These are phyloP conservation scores for Yamadazyma akitaensis DNA, from an alignment of 805 yeast genomes.

Conservation along the genomic window DNA sequence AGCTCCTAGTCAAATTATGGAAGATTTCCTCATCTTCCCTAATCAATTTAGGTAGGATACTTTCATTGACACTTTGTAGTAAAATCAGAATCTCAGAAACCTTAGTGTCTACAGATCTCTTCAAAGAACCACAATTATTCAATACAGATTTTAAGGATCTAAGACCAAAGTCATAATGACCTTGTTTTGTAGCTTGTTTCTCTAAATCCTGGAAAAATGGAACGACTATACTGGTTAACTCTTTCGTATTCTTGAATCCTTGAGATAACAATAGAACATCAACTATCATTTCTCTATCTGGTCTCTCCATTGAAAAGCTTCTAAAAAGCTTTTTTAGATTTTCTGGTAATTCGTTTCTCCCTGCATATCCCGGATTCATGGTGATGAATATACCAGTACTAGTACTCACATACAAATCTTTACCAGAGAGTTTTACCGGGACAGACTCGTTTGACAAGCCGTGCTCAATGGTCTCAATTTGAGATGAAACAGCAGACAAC, in stretches of 20 bases:
- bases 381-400: slow-evolving; percentile 80
- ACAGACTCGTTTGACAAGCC: slow-evolving; percentile 36
- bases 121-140: slow-evolving; percentile 51
- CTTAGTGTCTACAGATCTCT: slow-evolving; percentile 17
- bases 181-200: slow-evolving; percentile 45
- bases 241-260: slow-evolving; percentile 54
- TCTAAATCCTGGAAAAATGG: slow-evolving; percentile 50
- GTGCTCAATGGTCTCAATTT: slow-evolving; percentile 65
- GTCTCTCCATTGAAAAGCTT: slow-evolving; percentile 66
- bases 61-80: slow-evolving; percentile 53
- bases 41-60: slow-evolving; percentile 66
- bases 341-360: slow-evolving; percentile 80
- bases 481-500: slow-evolving; percentile 82
- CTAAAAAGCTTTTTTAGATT: slow-evolving; percentile 78
- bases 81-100: slow-evolving; percentile 32
- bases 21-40: slow-evolving; percentile 49
- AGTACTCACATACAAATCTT: slow-evolving; percentile 33
- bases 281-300: slow-evolving; percentile 67
- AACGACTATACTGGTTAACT: slow-evolving; percentile 48
- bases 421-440: slow-evolving; percentile 42
- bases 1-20: slow-evolving; percentile 14
- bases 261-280: slow-evolving; percentile 70
- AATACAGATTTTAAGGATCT: slow-evolving; percentile 73
- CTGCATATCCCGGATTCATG: slow-evolving; percentile 86
- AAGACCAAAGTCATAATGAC: slow-evolving; percentile 88